A percentile compares a stretch with the other conserved stretches of the same genome.
Evolutionary conservation across 768 basidiomycete species (phyloP).

Genomic region (Russula brevipes): DNA sequence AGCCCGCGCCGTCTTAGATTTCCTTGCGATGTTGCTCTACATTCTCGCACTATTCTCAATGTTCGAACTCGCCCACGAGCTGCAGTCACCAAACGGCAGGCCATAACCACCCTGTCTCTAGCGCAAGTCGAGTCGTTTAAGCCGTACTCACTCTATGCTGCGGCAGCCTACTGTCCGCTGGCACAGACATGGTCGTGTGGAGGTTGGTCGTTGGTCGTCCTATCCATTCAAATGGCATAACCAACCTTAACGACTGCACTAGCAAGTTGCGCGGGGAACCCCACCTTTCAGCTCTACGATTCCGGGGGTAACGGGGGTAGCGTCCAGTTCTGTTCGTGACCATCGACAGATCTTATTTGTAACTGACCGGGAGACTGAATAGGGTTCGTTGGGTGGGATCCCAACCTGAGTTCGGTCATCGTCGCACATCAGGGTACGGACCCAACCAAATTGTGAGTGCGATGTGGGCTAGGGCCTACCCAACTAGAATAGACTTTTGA

Average conservation of each 20-base stretch:
- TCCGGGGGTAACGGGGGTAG: conserved; percentile 32
- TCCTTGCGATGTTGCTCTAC: background rate
- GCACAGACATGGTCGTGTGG: conserved; percentile 49
- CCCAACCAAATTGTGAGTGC: conserved; percentile 46
- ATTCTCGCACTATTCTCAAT: background rate
- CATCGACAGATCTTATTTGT: conserved; percentile 23
- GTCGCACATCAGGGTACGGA: conserved; percentile 61
- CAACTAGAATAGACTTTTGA: background rate
- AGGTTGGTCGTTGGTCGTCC: conserved; percentile 25
- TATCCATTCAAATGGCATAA: background rate
- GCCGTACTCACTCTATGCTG: conserved; percentile 49
- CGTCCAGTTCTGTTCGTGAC: conserved; percentile 12
- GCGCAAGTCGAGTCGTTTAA: conserved; percentile 40
- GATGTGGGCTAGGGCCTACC: too few relatives aligned
- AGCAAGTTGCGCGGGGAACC: conserved; percentile 46
- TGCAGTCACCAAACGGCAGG: background rate
- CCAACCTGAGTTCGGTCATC: conserved; percentile 45
- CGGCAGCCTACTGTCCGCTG: conserved; percentile 46
- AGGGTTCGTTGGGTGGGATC: conserved; percentile 53
- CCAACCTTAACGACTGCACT: background rate
- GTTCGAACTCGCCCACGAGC: background rate
- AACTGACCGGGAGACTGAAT: conserved; percentile 35
- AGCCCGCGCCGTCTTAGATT: too few relatives aligned
- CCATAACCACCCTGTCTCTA: background rate
- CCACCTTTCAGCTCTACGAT: conserved; percentile 41